These are phyloP conservation scores for Lachancea lanzarotensis DNA, from an alignment of 805 yeast genomes.

Conservation along the genomic window DNA sequence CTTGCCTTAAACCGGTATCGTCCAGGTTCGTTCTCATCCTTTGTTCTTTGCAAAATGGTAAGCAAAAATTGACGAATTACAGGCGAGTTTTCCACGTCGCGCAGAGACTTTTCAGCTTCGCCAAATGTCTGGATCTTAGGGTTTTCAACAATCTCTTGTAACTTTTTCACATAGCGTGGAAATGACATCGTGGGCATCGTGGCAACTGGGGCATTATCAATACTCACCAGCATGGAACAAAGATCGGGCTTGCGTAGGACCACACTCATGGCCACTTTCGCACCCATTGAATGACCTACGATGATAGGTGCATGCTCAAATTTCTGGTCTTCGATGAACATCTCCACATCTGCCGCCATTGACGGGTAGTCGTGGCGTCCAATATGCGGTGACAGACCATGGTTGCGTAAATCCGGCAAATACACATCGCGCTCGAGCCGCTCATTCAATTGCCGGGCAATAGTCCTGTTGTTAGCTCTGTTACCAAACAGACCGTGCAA, in stretches of 20 bases:
- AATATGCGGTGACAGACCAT: constrained; percentile 85
- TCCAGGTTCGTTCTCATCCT: constrained; percentile 10
- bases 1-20: constrained; percentile 27
- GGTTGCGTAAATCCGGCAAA: constrained; percentile 78
- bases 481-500: constrained; percentile 90
- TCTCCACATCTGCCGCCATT: constrained; percentile 79
- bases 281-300: constrained; percentile 89
- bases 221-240: constrained; percentile 59
- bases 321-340: constrained; percentile 48
- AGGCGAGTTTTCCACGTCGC: constrained; percentile 52
- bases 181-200: constrained; percentile 53
- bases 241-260: constrained; percentile 61
- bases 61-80: constrained; percentile 70
- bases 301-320: constrained; percentile 41
- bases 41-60: constrained; percentile 33
- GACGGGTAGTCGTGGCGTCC: constrained; percentile 68
- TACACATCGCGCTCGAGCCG: constrained; percentile 51
- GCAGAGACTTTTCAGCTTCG: constrained; percentile 62
- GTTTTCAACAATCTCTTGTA: constrained; percentile 50
- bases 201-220: constrained; percentile 86
- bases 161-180: constrained; percentile 56
- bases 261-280: constrained; percentile 85
- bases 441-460: constrained; percentile 53
- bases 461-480: constrained; percentile 69
- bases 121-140: constrained; percentile 42